These are phyloP conservation scores for Acanthamoeba triangularis DNA, from an alignment of 208 protist species.

Conservation along the genomic window DNA sequence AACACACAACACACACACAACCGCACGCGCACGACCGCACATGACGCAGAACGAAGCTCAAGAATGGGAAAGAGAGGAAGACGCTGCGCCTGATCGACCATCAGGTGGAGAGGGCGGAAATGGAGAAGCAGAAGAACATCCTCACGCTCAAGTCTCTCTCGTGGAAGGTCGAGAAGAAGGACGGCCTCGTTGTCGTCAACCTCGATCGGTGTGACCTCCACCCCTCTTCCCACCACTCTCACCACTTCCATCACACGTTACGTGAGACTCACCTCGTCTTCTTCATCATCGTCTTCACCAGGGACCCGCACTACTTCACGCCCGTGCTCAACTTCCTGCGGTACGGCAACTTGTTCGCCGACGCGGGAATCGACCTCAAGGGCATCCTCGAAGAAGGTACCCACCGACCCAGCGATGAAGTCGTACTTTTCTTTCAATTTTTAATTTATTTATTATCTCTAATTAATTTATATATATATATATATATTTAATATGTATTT, in stretches of 20 bases:
- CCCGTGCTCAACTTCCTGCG: constrained; percentile 47
- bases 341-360: constrained; percentile 15
- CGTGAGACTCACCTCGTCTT: not conserved
- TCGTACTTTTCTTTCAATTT: not conserved
- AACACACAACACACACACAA: not conserved
- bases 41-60: not conserved
- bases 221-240: not conserved
- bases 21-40: not conserved
- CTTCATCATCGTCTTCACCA: not conserved
- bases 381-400: constrained; percentile 52
- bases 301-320: constrained; percentile 39
- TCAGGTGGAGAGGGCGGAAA: not conserved
- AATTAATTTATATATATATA: not conserved
- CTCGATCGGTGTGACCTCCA: not conserved
- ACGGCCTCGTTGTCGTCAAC: not conserved
- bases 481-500: not conserved
- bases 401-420: not conserved
- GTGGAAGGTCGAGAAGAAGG: constrained; percentile 34
- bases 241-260: not conserved
- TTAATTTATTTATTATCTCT: not conserved
- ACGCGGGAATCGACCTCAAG: constrained; percentile 6
- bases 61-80: constrained; percentile 46
- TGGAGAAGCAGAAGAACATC: constrained; percentile 34
- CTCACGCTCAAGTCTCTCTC: constrained; percentile 43
- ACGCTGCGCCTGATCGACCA: constrained; percentile 9